These are phyloP conservation scores for Aegle marmelos DNA, from an alignment of 345 rosid species.

Conservation along the genomic window DNA sequence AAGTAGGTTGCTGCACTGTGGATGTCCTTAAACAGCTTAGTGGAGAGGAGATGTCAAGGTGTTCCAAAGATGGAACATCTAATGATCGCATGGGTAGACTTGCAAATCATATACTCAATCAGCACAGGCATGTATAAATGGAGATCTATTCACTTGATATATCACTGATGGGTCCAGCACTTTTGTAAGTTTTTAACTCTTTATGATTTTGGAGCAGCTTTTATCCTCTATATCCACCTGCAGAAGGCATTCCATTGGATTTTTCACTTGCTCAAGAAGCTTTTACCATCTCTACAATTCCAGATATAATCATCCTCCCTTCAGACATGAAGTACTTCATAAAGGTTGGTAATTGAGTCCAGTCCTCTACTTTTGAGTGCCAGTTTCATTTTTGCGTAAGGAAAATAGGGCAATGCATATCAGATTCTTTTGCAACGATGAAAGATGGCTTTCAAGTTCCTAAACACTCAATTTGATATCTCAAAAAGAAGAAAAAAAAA, in stretches of 20 bases:
- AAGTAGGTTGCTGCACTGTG: conserved; percentile 84
- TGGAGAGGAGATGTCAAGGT: conserved; percentile 78
- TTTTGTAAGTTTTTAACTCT: neutral
- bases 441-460: neutral
- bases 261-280: conserved; percentile 73
- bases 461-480: neutral
- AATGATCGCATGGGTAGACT: conserved; percentile 85
- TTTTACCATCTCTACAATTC: conserved; percentile 47
- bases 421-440: neutral
- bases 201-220: conserved; percentile 46
- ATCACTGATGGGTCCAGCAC: neutral
- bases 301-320: conserved; percentile 75
- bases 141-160: neutral
- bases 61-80: conserved; percentile 50
- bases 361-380: neutral
- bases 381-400: neutral
- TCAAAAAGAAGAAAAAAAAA: neutral
- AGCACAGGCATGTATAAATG: conserved; percentile 48
- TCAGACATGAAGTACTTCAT: conserved; percentile 80
- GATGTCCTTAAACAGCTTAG: conserved; percentile 86
- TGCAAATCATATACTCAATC: conserved; percentile 72
- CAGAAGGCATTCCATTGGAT: conserved; percentile 76
- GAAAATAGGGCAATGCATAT: neutral
- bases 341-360: conserved; percentile 42
- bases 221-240: conserved; percentile 84